Conservation (phyloP, 2,329 filamentous ascomycete species). For the Acrocalymma vagum region DNA sequence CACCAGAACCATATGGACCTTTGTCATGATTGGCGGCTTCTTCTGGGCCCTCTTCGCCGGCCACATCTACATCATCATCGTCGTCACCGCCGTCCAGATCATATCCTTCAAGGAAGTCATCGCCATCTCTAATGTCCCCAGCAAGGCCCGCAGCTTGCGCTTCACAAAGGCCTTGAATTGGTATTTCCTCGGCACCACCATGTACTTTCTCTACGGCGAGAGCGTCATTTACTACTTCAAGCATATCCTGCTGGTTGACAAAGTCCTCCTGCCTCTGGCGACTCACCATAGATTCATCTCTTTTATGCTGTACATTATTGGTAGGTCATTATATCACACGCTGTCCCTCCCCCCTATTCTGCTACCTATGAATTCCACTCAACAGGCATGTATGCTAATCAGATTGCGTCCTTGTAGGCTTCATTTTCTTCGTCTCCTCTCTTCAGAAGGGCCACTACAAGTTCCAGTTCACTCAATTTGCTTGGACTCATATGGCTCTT, state of each 20-base stretch:
- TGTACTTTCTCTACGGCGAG: slow-evolving; percentile 99
- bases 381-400: slow-evolving; percentile 7
- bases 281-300: slow-evolving; percentile 99
- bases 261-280: slow-evolving; percentile 88
- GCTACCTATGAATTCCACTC: neutral
- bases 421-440: slow-evolving; percentile 96
- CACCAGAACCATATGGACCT: slow-evolving; percentile 95
- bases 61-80: slow-evolving; percentile 94
- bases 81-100: slow-evolving; percentile 93
- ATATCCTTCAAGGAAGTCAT: slow-evolving; percentile 99
- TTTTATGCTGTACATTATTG: slow-evolving; percentile 97
- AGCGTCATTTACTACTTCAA: slow-evolving; percentile 99
- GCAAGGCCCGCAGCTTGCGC: slow-evolving; percentile 85
- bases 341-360: neutral
- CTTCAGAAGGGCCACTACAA: slow-evolving; percentile 95
- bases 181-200: slow-evolving; percentile 98
- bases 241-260: slow-evolving; percentile 95
- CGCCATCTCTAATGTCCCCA: slow-evolving; percentile 94
- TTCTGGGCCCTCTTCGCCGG: slow-evolving; percentile 93
- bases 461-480: slow-evolving; percentile 99
- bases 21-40: slow-evolving; percentile 96
- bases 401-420: slow-evolving; percentile 71
- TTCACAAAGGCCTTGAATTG: slow-evolving; percentile 98
- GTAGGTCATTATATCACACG: too few relatives aligned
- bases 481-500: slow-evolving; percentile 99